Base-by-base conservation (phyloP, 306 rosid genomes). In the Sesbania bispinosa region DNA sequence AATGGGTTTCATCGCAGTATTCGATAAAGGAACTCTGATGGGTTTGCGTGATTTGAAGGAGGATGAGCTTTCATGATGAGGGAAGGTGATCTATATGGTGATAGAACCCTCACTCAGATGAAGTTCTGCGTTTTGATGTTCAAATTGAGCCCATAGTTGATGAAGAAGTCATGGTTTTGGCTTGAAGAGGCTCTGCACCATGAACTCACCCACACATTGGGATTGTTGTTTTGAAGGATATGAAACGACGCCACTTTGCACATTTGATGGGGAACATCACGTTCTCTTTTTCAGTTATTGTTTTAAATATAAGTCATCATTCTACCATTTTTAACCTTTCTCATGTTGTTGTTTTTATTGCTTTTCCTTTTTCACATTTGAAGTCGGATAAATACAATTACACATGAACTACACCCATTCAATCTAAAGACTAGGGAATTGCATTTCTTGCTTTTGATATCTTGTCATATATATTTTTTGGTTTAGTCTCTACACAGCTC, bases 51-150 rank as follows among this genome's bases (percentile, higher is more conserved):
- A 89, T 63, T 67, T 92, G 76, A 86, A 82, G 9, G 90, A 87
- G 10, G 94, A 86, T 10, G 97, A 92, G 72, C 82, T 89, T 11
- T 88, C 52, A 92, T 92, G 96, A 24, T 89, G 69, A 63, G 38
- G 47, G 90, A 87, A 66, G 97, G 96, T 1, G 96, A 89, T 48
- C 50, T 81, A 15, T 94, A 89, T 10, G 89, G 94, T 4, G 97
- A 92, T 41, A 94, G 97, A 0, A 83, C 84, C 1, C 84, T 92
- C 20, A 84, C 64, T 54, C 88, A 81, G 74, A 87, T 87, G 94
- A 94, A 92, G 75, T 92, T 89, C 45, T 92, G 97, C 41, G 94
- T 92, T 51, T 73, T 92, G 84, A 92, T 92, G 97, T 92, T 92
- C 70, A 87, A 94, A 80, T 65, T 92, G 36, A 89, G 94, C 54